A percentile compares a stretch with the other conserved stretches of the same genome.
These are phyloP conservation scores for Ophiocordyceps australis DNA, from an alignment of 2,329 filamentous ascomycete genomes.

Conservation along the genomic window DNA sequence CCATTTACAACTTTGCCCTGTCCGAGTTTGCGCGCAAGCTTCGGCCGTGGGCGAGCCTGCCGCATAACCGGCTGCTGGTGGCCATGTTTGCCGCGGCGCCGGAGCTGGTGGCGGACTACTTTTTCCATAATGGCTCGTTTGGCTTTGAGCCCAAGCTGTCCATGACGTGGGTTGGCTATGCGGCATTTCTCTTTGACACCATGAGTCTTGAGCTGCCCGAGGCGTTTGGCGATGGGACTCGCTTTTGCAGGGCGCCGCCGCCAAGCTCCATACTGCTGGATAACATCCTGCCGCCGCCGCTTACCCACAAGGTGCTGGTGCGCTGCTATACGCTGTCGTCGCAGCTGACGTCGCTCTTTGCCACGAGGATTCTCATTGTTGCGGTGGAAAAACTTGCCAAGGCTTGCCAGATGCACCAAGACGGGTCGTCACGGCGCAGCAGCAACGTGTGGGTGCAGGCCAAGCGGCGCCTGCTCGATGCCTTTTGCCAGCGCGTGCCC, in stretches of 20 bases:
- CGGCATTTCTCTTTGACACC: constrained; percentile 69
- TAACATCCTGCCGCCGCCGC: constrained; percentile 66
- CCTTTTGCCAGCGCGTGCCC: constrained; percentile 65
- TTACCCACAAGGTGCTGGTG: constrained; percentile 62
- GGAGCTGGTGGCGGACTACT: constrained; percentile 79
- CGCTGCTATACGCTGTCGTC: constrained; percentile 65
- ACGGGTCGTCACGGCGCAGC: constrained; percentile 15
- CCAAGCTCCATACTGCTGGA: constrained; percentile 66
- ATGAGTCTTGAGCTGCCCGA: constrained; percentile 57
- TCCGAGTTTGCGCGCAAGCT: constrained; percentile 64
- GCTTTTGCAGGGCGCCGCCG: constrained; percentile 50
- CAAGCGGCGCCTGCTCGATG: constrained; percentile 45
- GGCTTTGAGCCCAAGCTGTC: constrained; percentile 83
- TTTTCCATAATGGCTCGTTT: constrained; percentile 61
- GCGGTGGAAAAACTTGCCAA: constrained; percentile 60
- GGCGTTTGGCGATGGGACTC: constrained; percentile 48
- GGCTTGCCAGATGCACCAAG: constrained; percentile 42
- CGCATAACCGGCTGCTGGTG: constrained; percentile 67
- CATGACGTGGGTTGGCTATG: constrained; percentile 88
- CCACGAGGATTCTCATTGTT: constrained; percentile 58
- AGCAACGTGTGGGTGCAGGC: constrained; percentile 49
- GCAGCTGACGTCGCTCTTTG: constrained; percentile 69
- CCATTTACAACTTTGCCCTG: constrained; percentile 63
- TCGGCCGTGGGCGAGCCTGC: constrained; percentile 63
- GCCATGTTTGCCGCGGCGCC: constrained; percentile 67